Conservation (phyloP, 805 yeast genomes). For the Candida tibetensis region DNA sequence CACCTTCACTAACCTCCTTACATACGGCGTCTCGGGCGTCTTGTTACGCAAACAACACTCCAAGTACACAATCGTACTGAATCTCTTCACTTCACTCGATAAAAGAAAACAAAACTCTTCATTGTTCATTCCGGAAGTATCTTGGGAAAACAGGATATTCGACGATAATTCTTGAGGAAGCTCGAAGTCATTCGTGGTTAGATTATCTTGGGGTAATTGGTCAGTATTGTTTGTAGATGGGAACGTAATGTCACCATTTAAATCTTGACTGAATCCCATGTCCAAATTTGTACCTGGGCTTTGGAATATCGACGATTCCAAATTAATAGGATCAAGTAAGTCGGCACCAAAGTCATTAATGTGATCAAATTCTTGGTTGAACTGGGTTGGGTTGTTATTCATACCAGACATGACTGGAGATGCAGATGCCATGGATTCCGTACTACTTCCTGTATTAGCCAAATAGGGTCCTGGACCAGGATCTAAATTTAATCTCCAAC, state of each 20-base stretch:
- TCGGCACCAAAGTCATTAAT: neutral
- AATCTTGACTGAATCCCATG: neutral
- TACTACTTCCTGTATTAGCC: neutral
- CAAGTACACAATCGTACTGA: slow-evolving; percentile 22
- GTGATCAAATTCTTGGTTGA: neutral
- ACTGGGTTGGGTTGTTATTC: too few species aligned
- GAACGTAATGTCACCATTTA: too few species aligned
- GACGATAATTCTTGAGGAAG: neutral
- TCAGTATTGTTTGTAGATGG: too few species aligned
- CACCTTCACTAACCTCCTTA: slow-evolving; percentile 15
- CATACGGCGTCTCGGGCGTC: slow-evolving; percentile 19
- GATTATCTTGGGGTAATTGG: neutral
- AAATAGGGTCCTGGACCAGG: neutral
- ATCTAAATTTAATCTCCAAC: neutral
- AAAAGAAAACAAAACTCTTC: slow-evolving; percentile 27
- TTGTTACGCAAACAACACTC: slow-evolving; percentile 26
- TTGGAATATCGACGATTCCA: neutral
- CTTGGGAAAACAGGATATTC: neutral
- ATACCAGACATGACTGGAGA: neutral
- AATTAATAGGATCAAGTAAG: neutral
- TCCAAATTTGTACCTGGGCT: neutral
- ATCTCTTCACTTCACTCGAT: slow-evolving; percentile 26
- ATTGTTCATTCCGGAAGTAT: slow-evolving; percentile 2
- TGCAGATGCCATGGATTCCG: neutral
- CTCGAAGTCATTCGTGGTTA: neutral